These are phyloP conservation scores for Trichosporon ovoides DNA, from an alignment of 1,284 basidiomycete species.

Conservation along the genomic window DNA sequence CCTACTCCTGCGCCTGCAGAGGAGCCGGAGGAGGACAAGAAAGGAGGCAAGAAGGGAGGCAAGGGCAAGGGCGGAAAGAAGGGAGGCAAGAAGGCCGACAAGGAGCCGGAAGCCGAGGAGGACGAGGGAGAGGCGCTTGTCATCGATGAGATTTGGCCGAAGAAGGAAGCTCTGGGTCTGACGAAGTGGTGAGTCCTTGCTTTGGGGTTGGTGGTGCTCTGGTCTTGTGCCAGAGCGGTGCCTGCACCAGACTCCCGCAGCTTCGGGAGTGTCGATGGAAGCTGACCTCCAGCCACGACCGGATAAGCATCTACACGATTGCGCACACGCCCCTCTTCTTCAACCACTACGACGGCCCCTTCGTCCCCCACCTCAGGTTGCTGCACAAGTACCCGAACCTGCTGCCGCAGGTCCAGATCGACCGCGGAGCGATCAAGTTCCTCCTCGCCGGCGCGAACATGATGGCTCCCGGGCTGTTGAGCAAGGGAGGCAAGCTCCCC, in stretches of 20 bases:
- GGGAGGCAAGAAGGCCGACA: constrained; percentile 31
- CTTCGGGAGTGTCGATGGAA: too few relatives aligned
- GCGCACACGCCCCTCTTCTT: constrained; percentile 85
- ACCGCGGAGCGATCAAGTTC: constrained; percentile 97
- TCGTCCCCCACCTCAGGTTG: constrained; percentile 79
- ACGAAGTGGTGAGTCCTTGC: constrained; percentile 96
- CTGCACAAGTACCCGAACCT: constrained; percentile 91
- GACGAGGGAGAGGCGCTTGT: constrained; percentile 52
- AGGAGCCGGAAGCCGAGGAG: constrained; percentile 46
- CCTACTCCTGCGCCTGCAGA: constrained; percentile 13
- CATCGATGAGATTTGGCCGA: constrained; percentile 92
- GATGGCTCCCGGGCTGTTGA: constrained; percentile 96
- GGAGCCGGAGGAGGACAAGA: constrained; percentile 22
- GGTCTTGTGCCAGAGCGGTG: too few relatives aligned
- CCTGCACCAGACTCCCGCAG: too few relatives aligned
- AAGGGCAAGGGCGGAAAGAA: constrained; percentile 42
- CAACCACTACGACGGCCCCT: constrained; percentile 93
- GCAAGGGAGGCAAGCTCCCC: constrained; percentile 81
- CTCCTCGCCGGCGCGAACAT: constrained; percentile 84
- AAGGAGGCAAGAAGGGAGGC: constrained; percentile 20
- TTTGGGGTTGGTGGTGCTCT: too few relatives aligned
- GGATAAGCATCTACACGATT: constrained; percentile 86
- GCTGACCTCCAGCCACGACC: constrained; percentile 69
- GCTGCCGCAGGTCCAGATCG: constrained; percentile 81
- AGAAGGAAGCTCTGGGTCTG: constrained; percentile 88